These are phyloP conservation scores for Eucalyptus curtisii DNA, from an alignment of 345 rosid species.

Conservation along the genomic window DNA sequence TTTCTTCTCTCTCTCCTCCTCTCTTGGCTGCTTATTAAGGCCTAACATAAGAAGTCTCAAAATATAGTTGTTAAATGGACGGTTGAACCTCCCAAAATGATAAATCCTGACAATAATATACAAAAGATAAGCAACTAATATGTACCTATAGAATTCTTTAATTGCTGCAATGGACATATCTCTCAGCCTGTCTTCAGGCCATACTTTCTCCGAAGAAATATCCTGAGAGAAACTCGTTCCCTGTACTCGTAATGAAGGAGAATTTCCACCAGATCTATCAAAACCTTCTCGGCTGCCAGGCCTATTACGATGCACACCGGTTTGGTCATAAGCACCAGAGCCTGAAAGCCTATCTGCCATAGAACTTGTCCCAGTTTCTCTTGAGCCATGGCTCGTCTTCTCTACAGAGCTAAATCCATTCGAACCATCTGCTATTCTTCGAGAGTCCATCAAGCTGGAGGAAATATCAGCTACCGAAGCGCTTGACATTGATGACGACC, in stretches of 20 bases:
- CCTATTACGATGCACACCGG: slow-evolving; percentile 35
- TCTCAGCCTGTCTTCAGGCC: slow-evolving; percentile 46
- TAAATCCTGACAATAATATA: neutral
- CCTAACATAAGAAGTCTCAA: neutral
- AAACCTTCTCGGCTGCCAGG: slow-evolving; percentile 36
- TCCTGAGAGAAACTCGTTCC: slow-evolving; percentile 19
- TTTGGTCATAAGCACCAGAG: slow-evolving; percentile 32
- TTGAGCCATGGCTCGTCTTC: slow-evolving; percentile 15
- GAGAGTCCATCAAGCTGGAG: slow-evolving; percentile 34
- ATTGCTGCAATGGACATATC: slow-evolving; percentile 66
- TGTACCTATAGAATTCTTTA: slow-evolving; percentile 90
- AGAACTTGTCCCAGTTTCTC: slow-evolving; percentile 36
- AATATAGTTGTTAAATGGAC: neutral
- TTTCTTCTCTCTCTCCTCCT: neutral
- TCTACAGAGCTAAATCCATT: slow-evolving; percentile 51
- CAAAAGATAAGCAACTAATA: neutral
- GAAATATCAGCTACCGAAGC: slow-evolving; percentile 32
- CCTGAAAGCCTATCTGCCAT: slow-evolving; percentile 36
- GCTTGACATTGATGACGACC: slow-evolving; percentile 23
- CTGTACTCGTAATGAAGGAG: slow-evolving; percentile 33
- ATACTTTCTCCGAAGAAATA: slow-evolving; percentile 32
- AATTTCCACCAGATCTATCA: slow-evolving; percentile 37
- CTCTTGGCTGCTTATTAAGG: neutral
- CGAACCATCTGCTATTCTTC: slow-evolving; percentile 38
- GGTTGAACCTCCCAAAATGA: neutral